Conservation (phyloP, 176 grass and related monocot genomes). For the Aegilops sharonensis region DNA sequence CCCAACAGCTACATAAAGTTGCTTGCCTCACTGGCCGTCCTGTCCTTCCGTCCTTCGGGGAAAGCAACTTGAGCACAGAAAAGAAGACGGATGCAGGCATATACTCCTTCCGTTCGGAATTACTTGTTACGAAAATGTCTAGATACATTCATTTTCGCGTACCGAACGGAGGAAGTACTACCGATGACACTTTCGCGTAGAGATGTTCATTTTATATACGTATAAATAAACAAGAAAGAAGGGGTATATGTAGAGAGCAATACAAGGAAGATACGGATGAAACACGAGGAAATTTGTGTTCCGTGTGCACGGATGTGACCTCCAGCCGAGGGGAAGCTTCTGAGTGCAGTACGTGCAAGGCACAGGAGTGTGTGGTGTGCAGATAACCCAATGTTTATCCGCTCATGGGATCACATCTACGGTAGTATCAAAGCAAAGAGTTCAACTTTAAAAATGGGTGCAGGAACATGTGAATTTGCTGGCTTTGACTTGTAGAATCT, state of each 20-base stretch:
- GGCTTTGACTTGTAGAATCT: not conserved
- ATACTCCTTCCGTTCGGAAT: not conserved
- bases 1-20: not conserved
- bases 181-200: not conserved
- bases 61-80: not conserved
- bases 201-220: too few relatives aligned
- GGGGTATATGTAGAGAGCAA: not conserved
- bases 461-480: not conserved
- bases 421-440: not conserved
- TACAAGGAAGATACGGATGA: not conserved
- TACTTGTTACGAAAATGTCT: too few relatives aligned
- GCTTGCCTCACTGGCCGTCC: not conserved
- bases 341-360: not conserved
- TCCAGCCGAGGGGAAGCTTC: conserved; percentile 31
- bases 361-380: not conserved
- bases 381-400: not conserved
- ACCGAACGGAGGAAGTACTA: too few relatives aligned
- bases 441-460: not conserved
- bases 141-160: too few relatives aligned
- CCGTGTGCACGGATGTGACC: not conserved
- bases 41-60: not conserved
- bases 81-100: not conserved
- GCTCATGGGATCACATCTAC: not conserved
- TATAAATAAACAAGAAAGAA: not conserved
- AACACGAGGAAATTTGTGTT: not conserved